A percentile compares a stretch with the other conserved stretches of the same genome.
Conservation (phyloP, 768 basidiomycete genomes). For the Kwoniella mangroviensis region DNA sequence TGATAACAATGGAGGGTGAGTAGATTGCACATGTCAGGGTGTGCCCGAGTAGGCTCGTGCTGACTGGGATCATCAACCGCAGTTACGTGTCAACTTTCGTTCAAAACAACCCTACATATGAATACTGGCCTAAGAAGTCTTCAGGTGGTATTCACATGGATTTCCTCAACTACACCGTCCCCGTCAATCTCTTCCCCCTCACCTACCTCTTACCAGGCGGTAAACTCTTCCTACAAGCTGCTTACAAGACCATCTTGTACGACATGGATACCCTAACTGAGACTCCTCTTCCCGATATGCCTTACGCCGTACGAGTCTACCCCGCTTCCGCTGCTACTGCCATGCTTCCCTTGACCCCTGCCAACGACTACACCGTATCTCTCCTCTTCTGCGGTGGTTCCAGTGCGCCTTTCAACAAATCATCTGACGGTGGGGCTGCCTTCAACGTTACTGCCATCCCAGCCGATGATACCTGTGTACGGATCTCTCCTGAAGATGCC, state of each 20-base stretch:
- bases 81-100: conserved; percentile 71
- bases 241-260: conserved; percentile 63
- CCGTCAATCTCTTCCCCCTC: conserved; percentile 73
- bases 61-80: not conserved
- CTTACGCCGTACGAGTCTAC: conserved; percentile 60
- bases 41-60: not conserved
- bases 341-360: conserved; percentile 88
- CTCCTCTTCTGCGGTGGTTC: conserved; percentile 90
- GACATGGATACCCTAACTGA: conserved; percentile 69
- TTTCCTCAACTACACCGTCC: conserved; percentile 71
- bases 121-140: conserved; percentile 76
- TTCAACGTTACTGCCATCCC: conserved; percentile 63
- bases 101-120: conserved; percentile 70
- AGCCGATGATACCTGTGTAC: conserved; percentile 76
- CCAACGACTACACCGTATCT: conserved; percentile 84
- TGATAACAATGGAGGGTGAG: conserved; percentile 66
- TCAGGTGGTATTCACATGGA: conserved; percentile 66
- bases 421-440: conserved; percentile 73
- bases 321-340: conserved; percentile 79
- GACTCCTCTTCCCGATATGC: conserved; percentile 66
- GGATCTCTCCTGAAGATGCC: conserved; percentile 69
- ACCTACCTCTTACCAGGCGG: conserved; percentile 67
- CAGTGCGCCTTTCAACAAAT: conserved; percentile 62
- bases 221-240: conserved; percentile 59
- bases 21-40: not conserved